phyloP scores from a whole-genome alignment of 225 moss, liverwort and hornwort genomes.

The Polytrichum formosum region DNA sequence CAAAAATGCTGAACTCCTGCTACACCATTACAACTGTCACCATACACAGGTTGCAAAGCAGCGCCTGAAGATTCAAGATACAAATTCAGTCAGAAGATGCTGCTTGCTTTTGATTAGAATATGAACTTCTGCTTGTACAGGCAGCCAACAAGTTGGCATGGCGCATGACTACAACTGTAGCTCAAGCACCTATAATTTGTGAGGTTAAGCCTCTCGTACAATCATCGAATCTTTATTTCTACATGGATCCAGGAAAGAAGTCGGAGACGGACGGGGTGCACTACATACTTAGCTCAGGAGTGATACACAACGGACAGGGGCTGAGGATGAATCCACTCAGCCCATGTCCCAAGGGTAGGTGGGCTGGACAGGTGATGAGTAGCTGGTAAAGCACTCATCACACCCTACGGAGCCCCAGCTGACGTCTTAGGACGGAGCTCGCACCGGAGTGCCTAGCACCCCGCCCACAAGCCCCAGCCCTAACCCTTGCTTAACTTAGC shows the following conservation, averaged over 20 bases:
- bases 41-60: too few relatives aligned
- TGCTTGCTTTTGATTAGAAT: too few relatives aligned
- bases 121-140: too few relatives aligned
- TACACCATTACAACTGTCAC: too few relatives aligned
- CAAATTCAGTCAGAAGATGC: too few relatives aligned
- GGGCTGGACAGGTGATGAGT: constrained; percentile 26
- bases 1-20: too few relatives aligned
- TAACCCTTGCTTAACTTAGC: constrained; percentile 28
- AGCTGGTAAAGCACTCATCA: constrained; percentile 61
- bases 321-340: background rate
- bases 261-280: background rate
- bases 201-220: too few relatives aligned
- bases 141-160: too few relatives aligned
- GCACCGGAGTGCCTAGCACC: constrained; percentile 34
- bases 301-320: constrained; percentile 44
- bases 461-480: constrained; percentile 26
- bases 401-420: constrained; percentile 46
- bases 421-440: background rate
- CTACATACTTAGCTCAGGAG: constrained; percentile 50
- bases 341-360: constrained; percentile 61
- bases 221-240: background rate
- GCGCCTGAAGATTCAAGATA: too few relatives aligned
- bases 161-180: too few relatives aligned
- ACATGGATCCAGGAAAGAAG: background rate
- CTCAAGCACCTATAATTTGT: too few relatives aligned